phyloP scores from a whole-genome alignment of 2,329 filamentous ascomycete genomes.

The Cordyceps javanica region DNA sequence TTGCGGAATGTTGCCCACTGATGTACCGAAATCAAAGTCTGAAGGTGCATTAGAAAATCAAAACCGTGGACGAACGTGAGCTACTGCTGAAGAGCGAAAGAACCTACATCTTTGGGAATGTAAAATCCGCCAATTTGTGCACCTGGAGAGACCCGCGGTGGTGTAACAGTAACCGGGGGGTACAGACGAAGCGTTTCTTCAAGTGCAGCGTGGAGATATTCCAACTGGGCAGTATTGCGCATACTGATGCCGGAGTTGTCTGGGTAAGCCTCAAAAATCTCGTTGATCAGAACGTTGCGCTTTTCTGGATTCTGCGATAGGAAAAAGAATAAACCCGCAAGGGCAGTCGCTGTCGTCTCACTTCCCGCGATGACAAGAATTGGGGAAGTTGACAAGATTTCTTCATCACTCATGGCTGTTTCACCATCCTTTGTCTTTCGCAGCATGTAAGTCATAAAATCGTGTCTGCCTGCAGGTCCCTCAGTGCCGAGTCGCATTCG shows the following conservation, averaged over 20 bases:
- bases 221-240: slow-evolving; percentile 21
- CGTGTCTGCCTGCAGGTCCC: neutral
- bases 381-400: slow-evolving; percentile 26
- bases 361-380: slow-evolving; percentile 25
- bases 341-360: slow-evolving; percentile 28
- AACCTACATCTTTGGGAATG: slow-evolving; percentile 30
- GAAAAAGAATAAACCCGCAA: slow-evolving; percentile 25
- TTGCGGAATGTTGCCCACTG: slow-evolving; percentile 41
- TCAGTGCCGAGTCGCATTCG: neutral
- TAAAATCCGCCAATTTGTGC: slow-evolving; percentile 26
- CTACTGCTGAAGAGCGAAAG: neutral
- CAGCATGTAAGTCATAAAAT: slow-evolving; percentile 25
- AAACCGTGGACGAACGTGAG: neutral
- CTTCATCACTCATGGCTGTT: slow-evolving; percentile 25
- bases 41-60: neutral
- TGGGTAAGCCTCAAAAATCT: slow-evolving; percentile 25
- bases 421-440: slow-evolving; percentile 25
- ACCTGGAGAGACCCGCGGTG: slow-evolving; percentile 25
- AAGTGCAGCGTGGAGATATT: slow-evolving; percentile 35
- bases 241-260: slow-evolving; percentile 30
- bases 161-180: slow-evolving; percentile 26
- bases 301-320: slow-evolving; percentile 26
- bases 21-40: slow-evolving; percentile 28
- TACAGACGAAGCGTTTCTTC: slow-evolving; percentile 38
- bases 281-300: slow-evolving; percentile 21